phyloP scores from a whole-genome alignment of 495 filamentous ascomycete genomes.

The Neurospora africana region DNA sequence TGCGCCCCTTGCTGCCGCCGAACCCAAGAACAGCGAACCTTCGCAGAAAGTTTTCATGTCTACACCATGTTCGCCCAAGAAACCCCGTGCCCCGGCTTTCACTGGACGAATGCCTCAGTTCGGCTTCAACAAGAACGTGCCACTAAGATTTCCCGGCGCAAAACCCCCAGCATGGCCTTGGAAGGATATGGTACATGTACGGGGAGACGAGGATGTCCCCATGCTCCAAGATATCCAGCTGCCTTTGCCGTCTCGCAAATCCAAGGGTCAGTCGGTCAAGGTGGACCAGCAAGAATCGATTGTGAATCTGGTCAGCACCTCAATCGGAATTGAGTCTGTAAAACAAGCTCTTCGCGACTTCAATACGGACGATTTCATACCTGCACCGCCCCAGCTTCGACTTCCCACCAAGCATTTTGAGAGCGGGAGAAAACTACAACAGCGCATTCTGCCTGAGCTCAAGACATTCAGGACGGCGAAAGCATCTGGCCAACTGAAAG shows the following conservation, averaged over 20 bases:
- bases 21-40: constrained; percentile 8
- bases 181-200: constrained; percentile 50
- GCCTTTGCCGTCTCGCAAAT: constrained; percentile 28
- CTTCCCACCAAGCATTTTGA: constrained; percentile 40
- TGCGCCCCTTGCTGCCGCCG: constrained; percentile 3
- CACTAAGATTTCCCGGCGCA: constrained; percentile 48
- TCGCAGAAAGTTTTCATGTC: constrained; percentile 22
- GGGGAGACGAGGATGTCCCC: constrained; percentile 22
- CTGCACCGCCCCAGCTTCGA: constrained; percentile 30
- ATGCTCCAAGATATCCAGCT: background rate
- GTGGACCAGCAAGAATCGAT: constrained; percentile 36
- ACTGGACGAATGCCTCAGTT: constrained; percentile 18
- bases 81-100: constrained; percentile 7
- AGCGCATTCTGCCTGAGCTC: constrained; percentile 27
- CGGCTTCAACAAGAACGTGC: constrained; percentile 20
- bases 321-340: constrained; percentile 22
- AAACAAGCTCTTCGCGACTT: constrained; percentile 17
- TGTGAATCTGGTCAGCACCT: constrained; percentile 19
- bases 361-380: constrained; percentile 28
- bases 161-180: constrained; percentile 62
- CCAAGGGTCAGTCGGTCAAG: constrained; percentile 37
- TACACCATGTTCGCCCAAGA: constrained; percentile 25
- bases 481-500: constrained; percentile 10
- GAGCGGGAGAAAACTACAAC: constrained; percentile 37
- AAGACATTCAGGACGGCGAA: constrained; percentile 3